A percentile compares a stretch with the other conserved stretches of the same genome.
Evolutionary conservation across 768 basidiomycete genomes (phyloP).

Genomic region (Rhizopogon vesiculosus): DNA sequence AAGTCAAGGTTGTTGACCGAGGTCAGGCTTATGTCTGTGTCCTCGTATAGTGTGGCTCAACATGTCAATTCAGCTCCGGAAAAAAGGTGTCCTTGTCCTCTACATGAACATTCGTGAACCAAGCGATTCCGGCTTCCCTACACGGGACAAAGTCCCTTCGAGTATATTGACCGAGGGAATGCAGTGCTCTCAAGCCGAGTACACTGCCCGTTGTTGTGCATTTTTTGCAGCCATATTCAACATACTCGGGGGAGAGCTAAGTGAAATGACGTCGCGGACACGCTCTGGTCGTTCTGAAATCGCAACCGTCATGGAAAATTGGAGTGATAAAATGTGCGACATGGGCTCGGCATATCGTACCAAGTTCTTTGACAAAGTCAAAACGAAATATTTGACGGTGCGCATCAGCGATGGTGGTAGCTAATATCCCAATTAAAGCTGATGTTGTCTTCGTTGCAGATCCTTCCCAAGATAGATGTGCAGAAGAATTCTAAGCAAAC

Average conservation of each 20-base stretch:
- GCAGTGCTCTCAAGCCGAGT: not conserved
- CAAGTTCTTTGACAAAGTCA: too few relatives aligned
- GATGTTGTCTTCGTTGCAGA: too few relatives aligned
- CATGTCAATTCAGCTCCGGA: slow-evolving; percentile 7
- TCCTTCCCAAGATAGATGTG: too few relatives aligned
- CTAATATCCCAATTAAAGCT: too few relatives aligned
- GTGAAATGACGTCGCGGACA: too few relatives aligned
- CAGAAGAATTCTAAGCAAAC: too few relatives aligned
- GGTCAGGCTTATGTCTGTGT: not conserved
- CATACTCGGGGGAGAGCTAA: not conserved
- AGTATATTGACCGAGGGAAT: slow-evolving; percentile 7
- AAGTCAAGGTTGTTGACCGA: slow-evolving; percentile 14
- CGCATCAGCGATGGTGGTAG: too few relatives aligned
- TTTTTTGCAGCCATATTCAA: slow-evolving; percentile 14
- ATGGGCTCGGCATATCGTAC: too few relatives aligned
- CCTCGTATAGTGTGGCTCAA: not conserved
- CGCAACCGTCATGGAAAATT: too few relatives aligned
- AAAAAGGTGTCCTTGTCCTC: slow-evolving; percentile 10
- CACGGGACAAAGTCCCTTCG: slow-evolving; percentile 10
- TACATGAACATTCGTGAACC: slow-evolving; percentile 11
- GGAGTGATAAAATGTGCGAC: too few relatives aligned
- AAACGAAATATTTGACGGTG: too few relatives aligned
- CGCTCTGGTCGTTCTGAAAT: too few relatives aligned
- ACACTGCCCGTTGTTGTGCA: slow-evolving; percentile 5
- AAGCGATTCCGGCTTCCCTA: slow-evolving; percentile 8